Conservation (phyloP, 345 rosid genomes). For the Mallotus nudiflorus region DNA sequence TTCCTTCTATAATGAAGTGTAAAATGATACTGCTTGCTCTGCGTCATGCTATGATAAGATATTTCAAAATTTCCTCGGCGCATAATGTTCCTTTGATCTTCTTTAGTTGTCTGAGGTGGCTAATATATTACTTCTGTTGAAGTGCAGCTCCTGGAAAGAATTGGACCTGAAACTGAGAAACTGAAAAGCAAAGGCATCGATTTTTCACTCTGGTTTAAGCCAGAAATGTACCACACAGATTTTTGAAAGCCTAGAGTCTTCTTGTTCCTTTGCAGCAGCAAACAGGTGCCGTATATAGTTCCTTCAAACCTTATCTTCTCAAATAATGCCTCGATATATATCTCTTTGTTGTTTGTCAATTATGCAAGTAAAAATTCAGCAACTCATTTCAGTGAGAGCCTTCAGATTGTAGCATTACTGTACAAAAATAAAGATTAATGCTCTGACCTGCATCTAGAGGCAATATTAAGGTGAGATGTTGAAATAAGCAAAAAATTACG, state of each 20-base stretch:
- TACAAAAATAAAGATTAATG: too few species aligned
- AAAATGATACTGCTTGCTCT: neutral
- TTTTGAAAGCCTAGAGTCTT: constrained; percentile 33
- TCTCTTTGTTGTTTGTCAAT: neutral
- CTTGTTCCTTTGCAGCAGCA: constrained; percentile 8
- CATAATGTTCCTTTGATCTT: neutral
- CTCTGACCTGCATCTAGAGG: too few species aligned
- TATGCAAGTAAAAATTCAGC: neutral
- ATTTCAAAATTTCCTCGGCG: neutral
- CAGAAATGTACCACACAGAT: constrained; percentile 67
- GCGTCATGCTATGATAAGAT: neutral
- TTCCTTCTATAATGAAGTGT: neutral
- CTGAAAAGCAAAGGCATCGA: constrained; percentile 77
- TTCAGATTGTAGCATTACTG: too few species aligned
- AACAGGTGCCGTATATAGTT: constrained; percentile 26
- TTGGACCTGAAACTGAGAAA: constrained; percentile 75
- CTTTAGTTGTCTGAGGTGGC: neutral
- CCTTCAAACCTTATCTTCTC: neutral
- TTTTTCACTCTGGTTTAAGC: constrained; percentile 89
- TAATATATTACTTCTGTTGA: constrained; percentile 2
- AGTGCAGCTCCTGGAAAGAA: constrained; percentile 75
- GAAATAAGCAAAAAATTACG: too few species aligned
- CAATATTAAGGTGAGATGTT: too few species aligned
- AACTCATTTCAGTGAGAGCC: neutral
- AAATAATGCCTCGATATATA: neutral